Percentiles rank a stretch among this genome's conserved stretches.
phyloP scores from a whole-genome alignment of 331 rosid species.

The Rosa hybrid region DNA sequence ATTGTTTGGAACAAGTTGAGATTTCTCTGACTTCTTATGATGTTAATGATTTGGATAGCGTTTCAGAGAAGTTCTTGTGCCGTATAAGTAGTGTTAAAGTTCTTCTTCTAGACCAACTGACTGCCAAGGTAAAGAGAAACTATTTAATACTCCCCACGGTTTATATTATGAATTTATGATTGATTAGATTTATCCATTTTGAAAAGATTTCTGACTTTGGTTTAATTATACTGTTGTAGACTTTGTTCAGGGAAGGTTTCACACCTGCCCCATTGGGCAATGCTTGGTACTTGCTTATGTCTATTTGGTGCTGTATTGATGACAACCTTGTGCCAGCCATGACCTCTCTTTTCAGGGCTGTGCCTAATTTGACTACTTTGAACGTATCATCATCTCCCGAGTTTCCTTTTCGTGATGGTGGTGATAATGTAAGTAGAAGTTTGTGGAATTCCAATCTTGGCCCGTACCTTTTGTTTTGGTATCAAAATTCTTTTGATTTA shows the following conservation, averaged over 20 bases:
- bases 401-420: not conserved
- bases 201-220: not conserved
- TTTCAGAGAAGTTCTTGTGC: not conserved
- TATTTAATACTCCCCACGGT: no score
- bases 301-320: not conserved
- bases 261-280: not conserved
- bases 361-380: not conserved
- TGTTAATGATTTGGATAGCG: not conserved
- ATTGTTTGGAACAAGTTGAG: not conserved
- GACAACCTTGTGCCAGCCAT: not conserved
- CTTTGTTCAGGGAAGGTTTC: not conserved
- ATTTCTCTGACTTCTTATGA: not conserved
- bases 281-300: not conserved
- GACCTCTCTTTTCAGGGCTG: not conserved
- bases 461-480: not conserved
- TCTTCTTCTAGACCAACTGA: constrained; percentile 1
- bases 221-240: not conserved
- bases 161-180: no score
- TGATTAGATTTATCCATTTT: no score
- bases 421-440: not conserved
- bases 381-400: not conserved
- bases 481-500: no score
- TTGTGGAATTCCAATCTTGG: not conserved
- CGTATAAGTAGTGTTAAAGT: not conserved
- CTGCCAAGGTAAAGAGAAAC: not conserved